Base-by-base conservation (phyloP, 371 early-diverging fungal genomes). In the Apophysomyces elegans region DNA sequence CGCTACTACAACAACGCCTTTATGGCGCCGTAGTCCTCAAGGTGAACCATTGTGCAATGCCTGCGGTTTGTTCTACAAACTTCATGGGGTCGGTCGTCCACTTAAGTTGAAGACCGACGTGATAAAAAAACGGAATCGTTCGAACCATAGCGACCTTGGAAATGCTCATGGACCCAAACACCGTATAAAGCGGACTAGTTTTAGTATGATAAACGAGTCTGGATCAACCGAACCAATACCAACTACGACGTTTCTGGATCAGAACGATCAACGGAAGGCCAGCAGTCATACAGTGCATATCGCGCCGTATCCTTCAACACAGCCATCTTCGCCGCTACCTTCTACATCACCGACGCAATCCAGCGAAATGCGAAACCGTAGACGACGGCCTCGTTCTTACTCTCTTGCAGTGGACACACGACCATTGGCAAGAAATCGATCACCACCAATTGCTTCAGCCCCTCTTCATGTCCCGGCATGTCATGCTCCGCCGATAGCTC, bases 21-120 rank as follows among this genome's bases (percentile, higher is more conserved):
- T 96, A 13, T 99, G 99, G 99, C 88, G 99, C 26, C 86, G 97
- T 47, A 90, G 92, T 72, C 81, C 84, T 12, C 89, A 89, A 62
- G 86, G 90, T 32, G 77, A 82, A 37, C 86, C 86, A 1, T 71
- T 87, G 46, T 87, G 87, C 65, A 87, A 87, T 66, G 87, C 87
- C 9, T 87, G 87, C 63, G 87, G 87, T 21, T 61, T 87, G 36
- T 88, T 86, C 63, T 82, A 86, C 68, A 95, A 94, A 73, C 78
- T 96, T 2, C 98, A 99, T 74, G 87, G 88, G 58, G 85, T 87
- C 36, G 90, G 88, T 32, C 88, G 96, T 9, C 96, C 92, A 5
- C 79, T 88, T 9, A 85, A 86, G 62, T 84, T 94, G 58, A 92
- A 91, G 73, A 89, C 91, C 0, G 89, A 90, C 69, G 87, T 93